Conservation (phyloP, 192 early-diverging fungal genomes). For the Chytriomyces confervae region DNA sequence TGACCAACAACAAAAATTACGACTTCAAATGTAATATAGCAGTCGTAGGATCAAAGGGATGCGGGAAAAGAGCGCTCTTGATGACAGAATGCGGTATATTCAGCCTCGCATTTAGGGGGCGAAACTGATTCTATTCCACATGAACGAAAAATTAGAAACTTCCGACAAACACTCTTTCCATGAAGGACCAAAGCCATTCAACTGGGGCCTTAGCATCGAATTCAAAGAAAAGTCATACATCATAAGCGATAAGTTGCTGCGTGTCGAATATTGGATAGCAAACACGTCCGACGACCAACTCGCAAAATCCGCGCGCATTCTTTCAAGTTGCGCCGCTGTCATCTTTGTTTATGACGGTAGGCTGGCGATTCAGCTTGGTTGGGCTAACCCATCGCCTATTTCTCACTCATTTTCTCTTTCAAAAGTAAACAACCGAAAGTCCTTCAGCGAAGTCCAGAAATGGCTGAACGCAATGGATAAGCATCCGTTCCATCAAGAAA, state of each 20-base stretch:
- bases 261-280: slow-evolving; percentile 31
- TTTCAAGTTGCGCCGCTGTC: slow-evolving; percentile 26
- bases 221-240: slow-evolving; percentile 25
- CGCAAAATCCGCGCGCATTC: background rate
- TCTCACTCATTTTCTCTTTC: slow-evolving; percentile 2
- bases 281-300: slow-evolving; percentile 13
- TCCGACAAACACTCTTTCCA: slow-evolving; percentile 15
- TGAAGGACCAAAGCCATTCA: background rate
- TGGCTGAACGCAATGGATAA: slow-evolving; percentile 24
- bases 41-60: slow-evolving; percentile 28
- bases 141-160: background rate
- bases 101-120: background rate
- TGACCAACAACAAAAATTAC: background rate
- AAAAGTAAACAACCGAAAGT: slow-evolving; percentile 21
- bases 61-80: slow-evolving; percentile 19
- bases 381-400: too few relatives aligned
- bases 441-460: slow-evolving; percentile 17
- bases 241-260: slow-evolving; percentile 16
- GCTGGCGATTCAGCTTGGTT: too few relatives aligned
- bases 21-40: slow-evolving; percentile 35
- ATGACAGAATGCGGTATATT: slow-evolving; percentile 30
- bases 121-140: background rate
- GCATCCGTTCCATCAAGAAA: background rate
- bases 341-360: slow-evolving; percentile 27
- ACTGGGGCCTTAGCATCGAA: slow-evolving; percentile 15